Base-by-base conservation (phyloP, 2,329 filamentous ascomycete species). In the Alternaria arbusti region DNA sequence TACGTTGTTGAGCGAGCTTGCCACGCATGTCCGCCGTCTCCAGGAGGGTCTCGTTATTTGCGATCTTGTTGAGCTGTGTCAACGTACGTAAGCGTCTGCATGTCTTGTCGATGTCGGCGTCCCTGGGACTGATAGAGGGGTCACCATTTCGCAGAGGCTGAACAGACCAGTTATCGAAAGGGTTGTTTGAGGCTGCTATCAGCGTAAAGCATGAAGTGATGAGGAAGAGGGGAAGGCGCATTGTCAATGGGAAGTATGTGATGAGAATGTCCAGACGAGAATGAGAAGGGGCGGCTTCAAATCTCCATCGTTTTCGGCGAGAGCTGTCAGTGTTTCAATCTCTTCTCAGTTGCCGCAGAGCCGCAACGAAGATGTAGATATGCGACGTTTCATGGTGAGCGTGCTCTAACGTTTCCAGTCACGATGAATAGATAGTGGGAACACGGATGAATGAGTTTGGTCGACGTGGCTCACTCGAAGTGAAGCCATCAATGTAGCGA, bases 11-110 rank as follows among this genome's bases (percentile, higher is more conserved):
- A 2, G 55, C 44, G 22, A 40, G 32, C 28, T 73, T 76, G 49
- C 61, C 63, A n/a, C 70, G 66, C 11, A 72, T 61, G 30, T 70
- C 46, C 28, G 72, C 25, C n/a, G 57, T 57, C 13, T 74, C 62
- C n/a, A 76, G 57, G 30, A 68, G 49, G 10, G 74, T 76, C 40
- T 74, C 69, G 47, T 77, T 75, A 56, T 66, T 61, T 17, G 71
- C 71, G 47, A 76, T 68, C 3, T 66, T 63, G 17, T 70, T 71
- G 47, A 78, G 66, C 6, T 58, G 52, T 3, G 64, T 69, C n/a
- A 78, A 63, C 8, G 59, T 66, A 28, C 52, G 54, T 43, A 78
- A 66, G 15, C 69, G 64, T 30, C 60, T 67, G 58, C 76, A 78
- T n/a, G 62, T 57, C 23, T 58, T 64, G 23, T 43, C 23, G 6